Evolutionary conservation across 2,329 filamentous ascomycete species (phyloP).

Genomic region (Hymenoscyphus fructigenus): DNA sequence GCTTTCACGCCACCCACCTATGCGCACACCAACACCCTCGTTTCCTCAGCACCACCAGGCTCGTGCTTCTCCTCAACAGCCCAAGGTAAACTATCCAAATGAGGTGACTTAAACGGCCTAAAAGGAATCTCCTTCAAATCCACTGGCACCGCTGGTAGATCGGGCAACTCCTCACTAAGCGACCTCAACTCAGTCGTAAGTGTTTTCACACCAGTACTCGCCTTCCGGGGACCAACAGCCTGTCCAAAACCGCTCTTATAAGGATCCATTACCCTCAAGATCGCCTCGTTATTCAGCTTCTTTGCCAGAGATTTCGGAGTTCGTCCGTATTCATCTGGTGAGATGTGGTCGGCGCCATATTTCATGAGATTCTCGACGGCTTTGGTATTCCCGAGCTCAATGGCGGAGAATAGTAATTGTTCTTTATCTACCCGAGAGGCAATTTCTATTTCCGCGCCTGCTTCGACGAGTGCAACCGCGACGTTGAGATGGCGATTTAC

Average conservation of each 20-base stretch:
- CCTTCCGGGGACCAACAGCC: not conserved
- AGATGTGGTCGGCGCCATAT: constrained; percentile 18
- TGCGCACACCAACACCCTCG: not conserved
- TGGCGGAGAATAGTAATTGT: constrained; percentile 17
- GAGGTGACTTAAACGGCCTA: not conserved
- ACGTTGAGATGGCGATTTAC: constrained; percentile 5
- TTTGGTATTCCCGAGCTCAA: constrained; percentile 14
- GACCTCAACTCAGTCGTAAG: constrained; percentile 1
- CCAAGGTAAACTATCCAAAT: not conserved
- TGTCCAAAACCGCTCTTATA: constrained; percentile 6
- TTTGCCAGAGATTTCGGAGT: constrained; percentile 19
- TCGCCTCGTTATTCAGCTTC: constrained; percentile 3
- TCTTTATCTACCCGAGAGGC: constrained; percentile 11
- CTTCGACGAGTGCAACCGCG: constrained; percentile 18
- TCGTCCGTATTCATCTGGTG: constrained; percentile 21
- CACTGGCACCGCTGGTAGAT: not conserved
- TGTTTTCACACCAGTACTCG: not conserved
- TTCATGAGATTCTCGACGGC: constrained; percentile 15
- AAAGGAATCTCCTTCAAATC: constrained; percentile 7
- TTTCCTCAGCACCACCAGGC: not conserved
- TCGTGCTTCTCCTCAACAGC: not conserved
- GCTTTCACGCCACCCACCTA: not conserved
- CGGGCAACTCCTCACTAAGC: not conserved
- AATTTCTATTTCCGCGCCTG: constrained; percentile 15
- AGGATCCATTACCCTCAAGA: constrained; percentile 10